Evolutionary conservation across 495 filamentous ascomycete genomes (phyloP).

Genomic region (Trichoderma gamsii): DNA sequence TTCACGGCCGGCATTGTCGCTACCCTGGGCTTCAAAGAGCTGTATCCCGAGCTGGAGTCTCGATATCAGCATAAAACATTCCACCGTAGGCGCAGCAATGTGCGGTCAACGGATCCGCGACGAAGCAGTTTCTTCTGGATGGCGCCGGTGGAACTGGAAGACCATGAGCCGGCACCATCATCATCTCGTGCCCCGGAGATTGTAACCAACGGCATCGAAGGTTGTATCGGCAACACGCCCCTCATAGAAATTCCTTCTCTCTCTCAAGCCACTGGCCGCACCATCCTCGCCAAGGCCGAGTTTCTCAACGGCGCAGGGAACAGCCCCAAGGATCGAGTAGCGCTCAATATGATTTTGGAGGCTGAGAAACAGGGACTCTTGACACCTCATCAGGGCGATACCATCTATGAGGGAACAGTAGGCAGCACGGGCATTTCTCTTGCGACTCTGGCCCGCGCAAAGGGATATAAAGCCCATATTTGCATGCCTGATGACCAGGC

Average conservation of each 20-base stretch:
- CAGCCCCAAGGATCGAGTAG: slow-evolving; percentile 93
- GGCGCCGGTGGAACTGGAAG: slow-evolving; percentile 46
- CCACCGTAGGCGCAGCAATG: background rate
- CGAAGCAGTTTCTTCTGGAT: slow-evolving; percentile 34
- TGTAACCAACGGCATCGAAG: slow-evolving; percentile 67
- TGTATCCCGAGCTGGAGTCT: slow-evolving; percentile 62
- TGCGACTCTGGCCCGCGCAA: slow-evolving; percentile 77
- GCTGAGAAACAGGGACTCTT: slow-evolving; percentile 77
- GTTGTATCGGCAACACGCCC: slow-evolving; percentile 90
- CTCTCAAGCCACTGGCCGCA: slow-evolving; percentile 85
- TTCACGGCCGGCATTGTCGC: slow-evolving; percentile 68
- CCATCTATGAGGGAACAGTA: slow-evolving; percentile 95
- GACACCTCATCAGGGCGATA: slow-evolving; percentile 75
- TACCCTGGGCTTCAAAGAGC: slow-evolving; percentile 67
- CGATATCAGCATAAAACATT: slow-evolving; percentile 41
- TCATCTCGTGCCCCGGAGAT: background rate
- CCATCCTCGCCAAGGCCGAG: slow-evolving; percentile 93
- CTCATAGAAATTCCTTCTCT: slow-evolving; percentile 82
- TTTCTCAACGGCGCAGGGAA: slow-evolving; percentile 94
- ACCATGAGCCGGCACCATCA: slow-evolving; percentile 29
- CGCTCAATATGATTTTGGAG: slow-evolving; percentile 76
- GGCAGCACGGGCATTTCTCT: slow-evolving; percentile 92
- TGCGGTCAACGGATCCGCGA: slow-evolving; percentile 16
- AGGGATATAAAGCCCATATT: slow-evolving; percentile 88
- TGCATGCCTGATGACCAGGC: slow-evolving; percentile 95